Conservation (phyloP, 805 yeast species). For the Komagataella kurtzmanii region DNA sequence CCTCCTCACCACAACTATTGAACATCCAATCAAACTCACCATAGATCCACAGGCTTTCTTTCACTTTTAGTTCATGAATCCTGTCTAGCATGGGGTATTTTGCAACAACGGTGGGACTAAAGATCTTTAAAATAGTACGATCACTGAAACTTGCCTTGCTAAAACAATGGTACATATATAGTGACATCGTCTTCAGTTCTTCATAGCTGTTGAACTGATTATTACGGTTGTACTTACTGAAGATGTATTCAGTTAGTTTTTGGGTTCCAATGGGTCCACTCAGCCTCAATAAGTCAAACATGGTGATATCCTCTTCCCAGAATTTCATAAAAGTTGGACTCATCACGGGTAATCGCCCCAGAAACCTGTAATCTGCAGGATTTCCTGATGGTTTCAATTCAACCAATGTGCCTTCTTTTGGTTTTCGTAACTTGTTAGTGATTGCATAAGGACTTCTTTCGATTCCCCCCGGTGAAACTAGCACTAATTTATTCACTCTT, state of each 20-base stretch:
- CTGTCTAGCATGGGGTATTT: constrained; percentile 56
- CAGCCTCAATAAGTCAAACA: constrained; percentile 34
- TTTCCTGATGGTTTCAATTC: constrained; percentile 22
- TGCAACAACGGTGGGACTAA: constrained; percentile 47
- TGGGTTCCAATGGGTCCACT: constrained; percentile 24
- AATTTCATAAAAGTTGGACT: constrained; percentile 19
- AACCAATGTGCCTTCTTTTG: constrained; percentile 9
- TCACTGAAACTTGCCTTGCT: constrained; percentile 19
- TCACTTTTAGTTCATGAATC: constrained; percentile 20
- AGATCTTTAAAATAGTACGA: constrained; percentile 27
- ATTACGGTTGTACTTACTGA: constrained; percentile 15
- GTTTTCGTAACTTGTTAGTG: constrained; percentile 17
- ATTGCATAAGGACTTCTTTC: constrained; percentile 57
- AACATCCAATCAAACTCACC: constrained; percentile 75
- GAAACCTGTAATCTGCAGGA: constrained; percentile 29
- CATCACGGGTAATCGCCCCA: constrained; percentile 32
- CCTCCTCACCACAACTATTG: constrained; percentile 40
- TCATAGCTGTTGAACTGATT: constrained; percentile 6
- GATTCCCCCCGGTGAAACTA: constrained; percentile 70
- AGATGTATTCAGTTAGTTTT: constrained; percentile 13
- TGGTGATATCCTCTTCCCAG: constrained; percentile 28
- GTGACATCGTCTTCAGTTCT: constrained; percentile 16
- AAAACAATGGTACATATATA: constrained; percentile 18
- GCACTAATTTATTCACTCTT: constrained; percentile 35
- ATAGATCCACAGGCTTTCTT: constrained; percentile 32